Percentiles rank a stretch among this genome's conserved stretches.
phyloP scores from a whole-genome alignment of 129 eudicot genomes.

The Saussurea involucrata region DNA sequence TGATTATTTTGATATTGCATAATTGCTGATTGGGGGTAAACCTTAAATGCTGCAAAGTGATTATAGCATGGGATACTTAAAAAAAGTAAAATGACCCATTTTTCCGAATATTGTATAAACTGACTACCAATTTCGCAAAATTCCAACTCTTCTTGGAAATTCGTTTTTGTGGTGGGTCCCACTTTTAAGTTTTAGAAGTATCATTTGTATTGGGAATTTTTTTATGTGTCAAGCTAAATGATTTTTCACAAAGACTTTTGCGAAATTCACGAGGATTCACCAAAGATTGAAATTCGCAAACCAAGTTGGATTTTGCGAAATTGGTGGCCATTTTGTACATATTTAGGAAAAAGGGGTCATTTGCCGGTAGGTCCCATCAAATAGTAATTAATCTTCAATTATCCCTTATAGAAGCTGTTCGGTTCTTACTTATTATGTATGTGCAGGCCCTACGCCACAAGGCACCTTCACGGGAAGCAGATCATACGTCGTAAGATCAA shows the following conservation, averaged over 20 bases:
- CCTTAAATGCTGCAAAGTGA: neutral
- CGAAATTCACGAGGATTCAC: neutral
- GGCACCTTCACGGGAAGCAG: constrained; percentile 38
- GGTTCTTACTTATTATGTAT: constrained; percentile 23
- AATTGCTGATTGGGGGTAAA: neutral
- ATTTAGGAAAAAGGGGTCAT: neutral
- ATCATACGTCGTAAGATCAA: constrained; percentile 31
- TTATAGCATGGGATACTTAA: neutral
- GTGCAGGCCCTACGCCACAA: constrained; percentile 43
- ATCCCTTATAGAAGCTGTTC: neutral
- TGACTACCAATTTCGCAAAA: neutral
- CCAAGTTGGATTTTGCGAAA: neutral
- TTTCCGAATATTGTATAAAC: neutral
- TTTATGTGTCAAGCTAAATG: neutral
- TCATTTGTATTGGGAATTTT: neutral
- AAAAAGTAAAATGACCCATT: neutral
- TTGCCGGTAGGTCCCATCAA: neutral
- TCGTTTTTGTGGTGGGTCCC: neutral
- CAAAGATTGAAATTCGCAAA: neutral
- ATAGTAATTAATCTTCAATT: neutral
- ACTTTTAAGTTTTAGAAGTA: neutral
- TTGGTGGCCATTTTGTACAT: neutral
- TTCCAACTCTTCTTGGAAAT: neutral
- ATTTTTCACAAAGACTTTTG: neutral
- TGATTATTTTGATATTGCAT: neutral